Base-by-base conservation (phyloP, 2,329 filamentous ascomycete species). In the Parastagonospora nodorum region DNA sequence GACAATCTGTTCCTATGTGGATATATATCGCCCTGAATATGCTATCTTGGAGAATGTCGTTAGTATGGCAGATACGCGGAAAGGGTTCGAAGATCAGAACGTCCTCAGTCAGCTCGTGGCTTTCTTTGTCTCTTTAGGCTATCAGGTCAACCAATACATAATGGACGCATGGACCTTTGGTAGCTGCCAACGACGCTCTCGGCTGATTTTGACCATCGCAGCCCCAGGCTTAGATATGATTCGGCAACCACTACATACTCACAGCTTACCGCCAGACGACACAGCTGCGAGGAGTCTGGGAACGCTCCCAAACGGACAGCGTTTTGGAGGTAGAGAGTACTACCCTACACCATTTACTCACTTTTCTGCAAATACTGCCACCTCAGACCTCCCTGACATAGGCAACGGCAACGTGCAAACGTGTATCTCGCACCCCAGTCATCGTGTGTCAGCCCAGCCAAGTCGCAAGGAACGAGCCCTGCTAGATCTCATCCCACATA, bases 11-110 rank as follows among this genome's bases (percentile, higher is more conserved):
- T 85, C 89, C 0, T 90, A 82, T 51, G 78, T 93, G 1, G 90
- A 95, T 55, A 74, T 90, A 0, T 92, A 90, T 57, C 82, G 87
- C 0, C 90, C 90, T 0, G 79, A 83, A n/a, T 93, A 89, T 64
- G 88, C 86, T 0, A 58, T 93, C 0, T 78, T 95, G 0, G 90
- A 95, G 68, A 95, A 95, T 58, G 90, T 95, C 0, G 73, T 83
- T 0, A 78, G 75, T 0, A 90, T 93, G 74, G 81, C 88, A 0
- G 79, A 75, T 40, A 77, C 65, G 19, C 74, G 75, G 14, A 76
- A 69, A 14, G 62, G 66, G 6, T 74, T 71, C 29, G 74, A 80
- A 12, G 74, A 80, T 4, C 78, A 87, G 15, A 89, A 90, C 50
- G 83, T 90, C 0, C 85, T 92, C 44, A 86, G 85, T 1, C 89